A percentile compares a stretch with the other conserved stretches of the same genome.
Evolutionary conservation across 495 filamentous ascomycete species (phyloP).

Genomic region (Melanomma pulvis-pyrius): DNA sequence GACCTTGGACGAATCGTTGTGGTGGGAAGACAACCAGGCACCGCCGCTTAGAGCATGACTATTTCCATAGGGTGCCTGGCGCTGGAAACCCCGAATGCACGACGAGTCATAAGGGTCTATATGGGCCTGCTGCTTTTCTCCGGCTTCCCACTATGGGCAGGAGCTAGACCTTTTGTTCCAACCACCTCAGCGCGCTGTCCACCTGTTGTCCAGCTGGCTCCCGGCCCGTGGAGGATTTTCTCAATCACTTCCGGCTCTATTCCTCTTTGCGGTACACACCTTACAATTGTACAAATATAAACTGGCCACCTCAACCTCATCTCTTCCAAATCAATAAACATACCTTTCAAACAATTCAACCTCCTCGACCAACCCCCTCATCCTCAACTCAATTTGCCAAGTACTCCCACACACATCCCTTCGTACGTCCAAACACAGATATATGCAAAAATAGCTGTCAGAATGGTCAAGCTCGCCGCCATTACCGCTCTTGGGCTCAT

Average conservation of each 20-base stretch:
- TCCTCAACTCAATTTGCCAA: not conserved
- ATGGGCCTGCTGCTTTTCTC: not conserved
- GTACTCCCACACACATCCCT: not conserved
- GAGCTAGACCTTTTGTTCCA: not conserved
- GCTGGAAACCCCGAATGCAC: not conserved
- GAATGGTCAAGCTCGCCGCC: constrained; percentile 19
- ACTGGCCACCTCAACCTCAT: not conserved
- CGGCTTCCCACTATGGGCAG: not conserved
- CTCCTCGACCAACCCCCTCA: not conserved
- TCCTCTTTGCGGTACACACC: not conserved
- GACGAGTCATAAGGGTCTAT: not conserved
- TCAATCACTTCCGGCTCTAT: not conserved
- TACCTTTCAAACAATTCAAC: not conserved
- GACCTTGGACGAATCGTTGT: not conserved
- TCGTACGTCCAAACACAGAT: not conserved
- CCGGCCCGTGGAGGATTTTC: not conserved
- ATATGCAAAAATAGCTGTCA: not conserved
- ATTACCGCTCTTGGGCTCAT: constrained; percentile 7
- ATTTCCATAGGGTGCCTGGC: too few species aligned
- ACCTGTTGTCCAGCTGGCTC: too few species aligned
- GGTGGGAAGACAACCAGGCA: not conserved
- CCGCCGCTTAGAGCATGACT: not conserved
- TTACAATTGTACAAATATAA: not conserved
- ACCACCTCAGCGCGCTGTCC: not conserved
- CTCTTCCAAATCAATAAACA: not conserved